Evolutionary conservation across 2,329 filamentous ascomycete species (phyloP).

Genomic region (Trichophyton equinum): DNA sequence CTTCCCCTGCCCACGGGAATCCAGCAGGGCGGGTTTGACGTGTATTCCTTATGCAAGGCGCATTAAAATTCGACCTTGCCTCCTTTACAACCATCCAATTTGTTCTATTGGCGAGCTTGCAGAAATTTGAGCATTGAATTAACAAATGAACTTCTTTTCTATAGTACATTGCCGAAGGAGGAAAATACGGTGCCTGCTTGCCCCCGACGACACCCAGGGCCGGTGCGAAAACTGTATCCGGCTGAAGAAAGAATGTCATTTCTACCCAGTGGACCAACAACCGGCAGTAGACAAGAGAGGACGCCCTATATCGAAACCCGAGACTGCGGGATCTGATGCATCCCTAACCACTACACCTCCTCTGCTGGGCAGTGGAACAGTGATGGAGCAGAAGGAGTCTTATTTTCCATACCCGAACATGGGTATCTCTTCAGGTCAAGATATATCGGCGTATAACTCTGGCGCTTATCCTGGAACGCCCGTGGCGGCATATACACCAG

Average conservation of each 20-base stretch:
- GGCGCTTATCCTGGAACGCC: conserved; percentile 22
- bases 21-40: too few species aligned
- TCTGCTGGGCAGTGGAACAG: conserved; percentile 21
- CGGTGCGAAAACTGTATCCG: conserved; percentile 88
- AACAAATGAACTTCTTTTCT: background rate
- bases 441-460: conserved; percentile 24
- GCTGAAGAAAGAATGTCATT: conserved; percentile 87
- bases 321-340: conserved; percentile 33
- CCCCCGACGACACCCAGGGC: conserved; percentile 57
- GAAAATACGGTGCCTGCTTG: conserved; percentile 82
- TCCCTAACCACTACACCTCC: conserved; percentile 40
- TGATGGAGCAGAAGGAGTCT: conserved; percentile 24
- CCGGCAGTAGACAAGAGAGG: conserved; percentile 41
- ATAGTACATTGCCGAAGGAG: conserved; percentile 80
- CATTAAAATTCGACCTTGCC: too few species aligned
- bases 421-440: conserved; percentile 23
- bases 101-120: background rate
- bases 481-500: conserved; percentile 26
- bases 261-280: conserved; percentile 74
- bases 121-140: background rate
- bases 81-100: background rate
- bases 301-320: conserved; percentile 33
- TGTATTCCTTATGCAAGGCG: too few species aligned
- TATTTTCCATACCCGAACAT: conserved; percentile 28
- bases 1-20: background rate